Conservation (phyloP, 208 protist genomes). For the Trypanosoma brucei region DNA sequence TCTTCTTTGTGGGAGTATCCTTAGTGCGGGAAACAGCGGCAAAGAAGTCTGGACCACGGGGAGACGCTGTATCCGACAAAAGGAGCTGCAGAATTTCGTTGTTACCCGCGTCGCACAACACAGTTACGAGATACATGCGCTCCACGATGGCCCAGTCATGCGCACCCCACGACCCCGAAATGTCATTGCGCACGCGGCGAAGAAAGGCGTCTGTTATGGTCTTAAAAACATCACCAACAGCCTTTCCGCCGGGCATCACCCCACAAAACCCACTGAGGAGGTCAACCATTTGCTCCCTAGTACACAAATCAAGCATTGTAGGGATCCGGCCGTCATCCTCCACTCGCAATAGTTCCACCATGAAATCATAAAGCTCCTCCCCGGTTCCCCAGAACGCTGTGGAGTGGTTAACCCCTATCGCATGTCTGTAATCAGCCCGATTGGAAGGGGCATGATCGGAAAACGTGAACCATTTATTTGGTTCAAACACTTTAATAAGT, state of each 20-base stretch:
- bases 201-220: slow-evolving; percentile 37
- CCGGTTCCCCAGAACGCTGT: slow-evolving; percentile 51
- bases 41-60: slow-evolving; percentile 76
- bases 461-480: slow-evolving; percentile 79
- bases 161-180: neutral
- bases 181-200: slow-evolving; percentile 18
- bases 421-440: slow-evolving; percentile 78
- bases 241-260: slow-evolving; percentile 38
- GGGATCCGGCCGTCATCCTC: neutral
- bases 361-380: slow-evolving; percentile 53
- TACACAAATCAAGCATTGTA: slow-evolving; percentile 30
- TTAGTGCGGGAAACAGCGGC: slow-evolving; percentile 52
- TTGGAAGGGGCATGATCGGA: slow-evolving; percentile 61
- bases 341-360: slow-evolving; percentile 33
- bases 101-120: slow-evolving; percentile 34
- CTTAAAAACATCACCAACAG: slow-evolving; percentile 35
- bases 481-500: slow-evolving; percentile 76
- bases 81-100: slow-evolving; percentile 19
- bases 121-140: slow-evolving; percentile 52
- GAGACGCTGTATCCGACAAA: slow-evolving; percentile 12
- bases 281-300: slow-evolving; percentile 46
- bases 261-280: slow-evolving; percentile 57
- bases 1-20: slow-evolving; percentile 28
- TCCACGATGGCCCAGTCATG: slow-evolving; percentile 46
- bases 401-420: slow-evolving; percentile 50